Percentiles rank a stretch among this genome's conserved stretches.
These are phyloP conservation scores for Mycena latifolia DNA, from an alignment of 768 basidiomycete genomes.

Conservation along the genomic window DNA sequence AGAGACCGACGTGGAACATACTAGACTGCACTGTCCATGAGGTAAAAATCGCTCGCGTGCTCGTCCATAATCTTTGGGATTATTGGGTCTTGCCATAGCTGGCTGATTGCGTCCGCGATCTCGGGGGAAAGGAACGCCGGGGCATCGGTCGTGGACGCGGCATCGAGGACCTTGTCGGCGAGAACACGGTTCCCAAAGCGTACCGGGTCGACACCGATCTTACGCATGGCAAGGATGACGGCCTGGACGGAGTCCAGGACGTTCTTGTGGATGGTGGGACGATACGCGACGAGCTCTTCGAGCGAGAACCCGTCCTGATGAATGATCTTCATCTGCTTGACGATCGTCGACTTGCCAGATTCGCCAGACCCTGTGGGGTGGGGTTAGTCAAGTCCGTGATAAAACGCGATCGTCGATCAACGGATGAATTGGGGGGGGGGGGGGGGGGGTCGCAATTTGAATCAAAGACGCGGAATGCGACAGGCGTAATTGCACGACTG, in stretches of 20 bases:
- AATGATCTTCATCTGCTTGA: constrained; percentile 99
- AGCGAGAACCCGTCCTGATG: constrained; percentile 91
- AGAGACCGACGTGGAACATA: constrained; percentile 40
- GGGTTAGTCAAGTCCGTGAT: constrained; percentile 6
- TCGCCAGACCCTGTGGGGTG: constrained; percentile 84
- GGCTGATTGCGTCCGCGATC: constrained; percentile 75
- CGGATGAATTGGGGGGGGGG: constrained; percentile 1
- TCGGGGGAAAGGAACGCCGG: constrained; percentile 67
- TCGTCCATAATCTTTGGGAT: constrained; percentile 66
- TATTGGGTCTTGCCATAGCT: constrained; percentile 79
- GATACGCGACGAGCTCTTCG: constrained; percentile 82
- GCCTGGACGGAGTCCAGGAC: constrained; percentile 91
- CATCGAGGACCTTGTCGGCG: constrained; percentile 75
- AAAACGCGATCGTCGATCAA: constrained; percentile 27
- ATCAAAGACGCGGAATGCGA: not conserved
- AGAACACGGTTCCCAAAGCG: constrained; percentile 46
- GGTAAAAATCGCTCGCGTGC: constrained; percentile 83
- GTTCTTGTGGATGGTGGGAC: constrained; percentile 86
- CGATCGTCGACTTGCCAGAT: constrained; percentile 95
- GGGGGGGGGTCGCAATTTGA: too few relatives aligned
- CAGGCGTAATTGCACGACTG: not conserved
- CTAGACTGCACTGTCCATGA: constrained; percentile 97
- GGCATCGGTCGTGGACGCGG: constrained; percentile 56
- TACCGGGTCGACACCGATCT: constrained; percentile 77
- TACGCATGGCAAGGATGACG: constrained; percentile 87